These are phyloP conservation scores for Geotrichum candidum DNA, from an alignment of 1,139 yeast species.

Conservation along the genomic window DNA sequence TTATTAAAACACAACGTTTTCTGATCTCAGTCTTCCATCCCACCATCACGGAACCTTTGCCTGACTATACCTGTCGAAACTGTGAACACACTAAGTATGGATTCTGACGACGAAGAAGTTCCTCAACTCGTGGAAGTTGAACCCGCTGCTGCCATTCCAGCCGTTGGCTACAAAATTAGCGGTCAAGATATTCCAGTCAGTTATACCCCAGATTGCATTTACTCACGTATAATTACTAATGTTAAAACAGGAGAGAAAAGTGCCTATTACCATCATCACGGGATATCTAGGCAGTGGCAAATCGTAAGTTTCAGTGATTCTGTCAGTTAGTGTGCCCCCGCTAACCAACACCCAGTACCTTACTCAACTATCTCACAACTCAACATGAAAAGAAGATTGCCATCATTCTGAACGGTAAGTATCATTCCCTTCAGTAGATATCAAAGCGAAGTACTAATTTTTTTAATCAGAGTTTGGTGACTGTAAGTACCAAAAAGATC, in stretches of 20 bases:
- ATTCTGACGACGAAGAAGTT: slow-evolving; percentile 14
- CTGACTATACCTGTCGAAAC: neutral
- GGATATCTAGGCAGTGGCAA: slow-evolving; percentile 96
- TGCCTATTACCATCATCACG: slow-evolving; percentile 88
- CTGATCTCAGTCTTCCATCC: neutral
- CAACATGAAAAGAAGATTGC: slow-evolving; percentile 71
- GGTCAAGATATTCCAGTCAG: slow-evolving; percentile 9
- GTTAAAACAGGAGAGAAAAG: slow-evolving; percentile 38
- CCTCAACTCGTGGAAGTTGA: slow-evolving; percentile 13
- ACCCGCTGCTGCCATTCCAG: slow-evolving; percentile 4
- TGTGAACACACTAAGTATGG: neutral
- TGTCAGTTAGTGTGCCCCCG: neutral
- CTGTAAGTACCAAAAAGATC: slow-evolving; percentile 19
- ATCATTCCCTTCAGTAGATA: neutral
- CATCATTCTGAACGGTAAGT: slow-evolving; percentile 66
- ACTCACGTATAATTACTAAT: neutral
- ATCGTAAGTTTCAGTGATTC: slow-evolving; percentile 37
- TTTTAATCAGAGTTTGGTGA: slow-evolving; percentile 34
- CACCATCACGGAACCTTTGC: neutral
- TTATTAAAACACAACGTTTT: neutral
- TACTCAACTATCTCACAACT: slow-evolving; percentile 66
- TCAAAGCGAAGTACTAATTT: neutral
- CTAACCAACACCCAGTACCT: slow-evolving; percentile 38
- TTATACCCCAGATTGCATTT: neutral
- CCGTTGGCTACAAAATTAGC: slow-evolving; percentile 1